Conservation (phyloP, 2,329 filamentous ascomycete genomes). For the Botrytis fabae region DNA sequence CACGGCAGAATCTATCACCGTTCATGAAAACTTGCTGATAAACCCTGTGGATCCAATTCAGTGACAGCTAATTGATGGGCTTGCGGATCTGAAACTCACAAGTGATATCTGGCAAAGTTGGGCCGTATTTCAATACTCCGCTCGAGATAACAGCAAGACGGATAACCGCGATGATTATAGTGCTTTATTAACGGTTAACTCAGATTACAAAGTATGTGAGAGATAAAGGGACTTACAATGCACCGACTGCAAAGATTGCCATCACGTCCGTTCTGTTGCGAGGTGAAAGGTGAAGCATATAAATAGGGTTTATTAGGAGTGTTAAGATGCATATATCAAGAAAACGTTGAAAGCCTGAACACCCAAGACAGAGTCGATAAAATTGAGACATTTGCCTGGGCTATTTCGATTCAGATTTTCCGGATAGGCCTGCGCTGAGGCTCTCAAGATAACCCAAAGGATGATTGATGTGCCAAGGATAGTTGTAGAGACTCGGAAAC, state of each 20-base stretch:
- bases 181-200: not conserved
- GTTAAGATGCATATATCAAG: not conserved
- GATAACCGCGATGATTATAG: not conserved
- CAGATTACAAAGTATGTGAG: no score
- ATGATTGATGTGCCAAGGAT: no score
- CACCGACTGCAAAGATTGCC: not conserved
- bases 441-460: no score
- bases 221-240: not conserved
- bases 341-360: not conserved
- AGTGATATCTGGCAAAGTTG: not conserved
- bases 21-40: no score
- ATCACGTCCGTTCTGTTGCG: not conserved
- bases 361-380: not conserved
- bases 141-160: not conserved
- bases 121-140: not conserved
- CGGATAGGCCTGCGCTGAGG: not conserved
- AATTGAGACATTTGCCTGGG: not conserved
- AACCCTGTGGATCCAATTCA: no score
- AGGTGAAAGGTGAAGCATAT: not conserved
- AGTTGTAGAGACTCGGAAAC: not conserved
- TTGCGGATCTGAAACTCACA: not conserved
- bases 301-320: not conserved
- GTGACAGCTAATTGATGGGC: no score
- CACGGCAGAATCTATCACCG: no score
- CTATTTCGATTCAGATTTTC: not conserved